A percentile compares a stretch with the other conserved stretches of the same genome.
Evolutionary conservation across 306 rosid species (phyloP).

Genomic region (peach (Prunus persica)): DNA sequence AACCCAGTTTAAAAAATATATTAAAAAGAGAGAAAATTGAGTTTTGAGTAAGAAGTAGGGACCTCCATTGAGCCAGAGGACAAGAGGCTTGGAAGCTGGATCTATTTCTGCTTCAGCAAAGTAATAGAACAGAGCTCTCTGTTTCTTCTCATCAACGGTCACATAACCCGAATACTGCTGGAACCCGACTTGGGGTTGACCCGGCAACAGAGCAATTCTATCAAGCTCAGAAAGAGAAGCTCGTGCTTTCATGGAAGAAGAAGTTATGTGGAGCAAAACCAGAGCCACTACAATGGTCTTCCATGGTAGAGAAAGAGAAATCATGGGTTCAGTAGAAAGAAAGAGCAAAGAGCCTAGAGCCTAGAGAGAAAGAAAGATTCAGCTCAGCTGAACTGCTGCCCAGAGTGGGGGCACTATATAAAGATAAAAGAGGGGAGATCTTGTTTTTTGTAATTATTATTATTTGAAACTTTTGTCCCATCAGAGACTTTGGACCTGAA

Average conservation of each 20-base stretch:
- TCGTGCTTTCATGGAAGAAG: conserved; percentile 23
- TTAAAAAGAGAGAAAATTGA: not conserved
- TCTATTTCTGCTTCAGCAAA: conserved; percentile 72
- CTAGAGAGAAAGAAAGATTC: conserved; percentile 9
- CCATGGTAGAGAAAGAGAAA: conserved; percentile 28
- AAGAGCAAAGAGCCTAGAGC: conserved; percentile 5
- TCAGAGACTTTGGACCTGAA: conserved; percentile 21
- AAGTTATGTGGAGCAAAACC: conserved; percentile 25
- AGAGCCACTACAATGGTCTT: conserved; percentile 32
- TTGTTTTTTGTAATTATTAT: conserved; percentile 33
- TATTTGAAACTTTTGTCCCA: conserved; percentile 21
- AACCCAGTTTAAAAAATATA: not conserved
- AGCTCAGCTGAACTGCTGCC: not conserved
- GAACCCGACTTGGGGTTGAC: conserved; percentile 73
- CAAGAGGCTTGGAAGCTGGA: conserved; percentile 83
- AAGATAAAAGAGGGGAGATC: conserved; percentile 6
- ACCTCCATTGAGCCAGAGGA: conserved; percentile 81
- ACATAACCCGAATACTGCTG: conserved; percentile 78
- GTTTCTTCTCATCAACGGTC: conserved; percentile 52
- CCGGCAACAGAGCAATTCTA: conserved; percentile 56
- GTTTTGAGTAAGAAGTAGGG: not conserved
- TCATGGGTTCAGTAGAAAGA: conserved; percentile 17
- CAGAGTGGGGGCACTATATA: conserved; percentile 31
- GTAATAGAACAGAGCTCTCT: conserved; percentile 73
- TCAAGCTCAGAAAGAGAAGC: conserved; percentile 35